Conservation (phyloP, 345 rosid genomes). For the Triadica sebifera region DNA sequence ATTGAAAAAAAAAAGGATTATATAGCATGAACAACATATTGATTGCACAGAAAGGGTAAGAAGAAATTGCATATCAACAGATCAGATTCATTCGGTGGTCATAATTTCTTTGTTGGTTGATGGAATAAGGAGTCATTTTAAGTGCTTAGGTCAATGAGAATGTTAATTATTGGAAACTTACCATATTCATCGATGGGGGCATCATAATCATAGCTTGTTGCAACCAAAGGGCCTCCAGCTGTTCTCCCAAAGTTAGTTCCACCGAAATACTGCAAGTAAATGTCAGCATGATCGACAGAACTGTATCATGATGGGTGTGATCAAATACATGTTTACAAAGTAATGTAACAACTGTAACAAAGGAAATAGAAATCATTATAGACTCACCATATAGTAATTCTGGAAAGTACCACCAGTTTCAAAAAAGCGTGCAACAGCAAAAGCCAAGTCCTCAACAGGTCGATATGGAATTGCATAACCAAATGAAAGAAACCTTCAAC, state of each 20-base stretch:
- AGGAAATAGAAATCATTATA: background rate
- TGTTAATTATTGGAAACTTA: constrained; percentile 16
- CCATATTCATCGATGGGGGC: constrained; percentile 77
- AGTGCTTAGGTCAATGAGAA: background rate
- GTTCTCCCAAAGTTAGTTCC: constrained; percentile 72
- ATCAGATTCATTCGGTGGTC: too few relatives aligned
- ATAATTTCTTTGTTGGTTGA: too few relatives aligned
- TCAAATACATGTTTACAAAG: background rate
- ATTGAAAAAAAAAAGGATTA: too few relatives aligned
- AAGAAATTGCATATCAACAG: too few relatives aligned
- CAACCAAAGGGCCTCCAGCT: constrained; percentile 62
- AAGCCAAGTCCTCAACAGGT: constrained; percentile 70
- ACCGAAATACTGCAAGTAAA: constrained; percentile 54
- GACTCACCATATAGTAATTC: constrained; percentile 62
- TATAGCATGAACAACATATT: too few relatives aligned
- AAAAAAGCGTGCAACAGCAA: constrained; percentile 61
- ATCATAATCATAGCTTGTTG: constrained; percentile 69
- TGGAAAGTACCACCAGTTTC: constrained; percentile 63
- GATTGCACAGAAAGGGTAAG: too few relatives aligned
- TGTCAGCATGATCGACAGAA: constrained; percentile 14
- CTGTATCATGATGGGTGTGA: background rate
- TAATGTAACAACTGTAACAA: background rate
- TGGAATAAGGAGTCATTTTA: too few relatives aligned
- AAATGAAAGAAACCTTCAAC: constrained; percentile 52
- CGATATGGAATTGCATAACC: constrained; percentile 65